phyloP scores from a whole-genome alignment of 2,329 filamentous ascomycete species.

The Fusarium begoniae region DNA sequence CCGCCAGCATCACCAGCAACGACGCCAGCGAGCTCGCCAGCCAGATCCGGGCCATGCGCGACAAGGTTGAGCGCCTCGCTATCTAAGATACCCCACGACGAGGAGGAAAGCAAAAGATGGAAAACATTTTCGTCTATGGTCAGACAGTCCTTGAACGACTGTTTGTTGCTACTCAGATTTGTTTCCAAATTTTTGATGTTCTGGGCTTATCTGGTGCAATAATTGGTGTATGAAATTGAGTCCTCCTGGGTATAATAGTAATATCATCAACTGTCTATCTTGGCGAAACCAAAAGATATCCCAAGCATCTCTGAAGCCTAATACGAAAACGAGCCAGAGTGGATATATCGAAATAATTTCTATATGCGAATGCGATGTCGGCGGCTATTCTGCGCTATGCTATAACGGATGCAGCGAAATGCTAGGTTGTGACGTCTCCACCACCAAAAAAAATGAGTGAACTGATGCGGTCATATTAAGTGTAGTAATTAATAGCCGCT shows the following conservation, averaged over 20 bases:
- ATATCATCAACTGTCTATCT: slow-evolving; percentile 38
- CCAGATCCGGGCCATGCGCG: slow-evolving; percentile 89
- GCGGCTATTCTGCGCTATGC: slow-evolving; percentile 18
- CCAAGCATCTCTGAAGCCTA: background rate
- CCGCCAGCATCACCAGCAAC: slow-evolving; percentile 89
- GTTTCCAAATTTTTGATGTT: slow-evolving; percentile 19
- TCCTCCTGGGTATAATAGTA: slow-evolving; percentile 25
- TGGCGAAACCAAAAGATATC: slow-evolving; percentile 10
- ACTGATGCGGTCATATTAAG: slow-evolving; percentile 38
- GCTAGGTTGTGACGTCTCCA: slow-evolving; percentile 40
- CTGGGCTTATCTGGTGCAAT: slow-evolving; percentile 11
- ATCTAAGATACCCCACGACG: slow-evolving; percentile 68
- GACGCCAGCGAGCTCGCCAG: slow-evolving; percentile 86
- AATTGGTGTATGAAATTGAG: slow-evolving; percentile 30
- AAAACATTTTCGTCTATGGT: slow-evolving; percentile 18
- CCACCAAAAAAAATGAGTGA: slow-evolving; percentile 5
- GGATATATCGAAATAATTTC: slow-evolving; percentile 18
- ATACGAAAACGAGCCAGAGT: slow-evolving; percentile 37
- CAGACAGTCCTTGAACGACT: background rate
- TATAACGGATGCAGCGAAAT: slow-evolving; percentile 21
- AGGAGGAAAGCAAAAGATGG: slow-evolving; percentile 31
- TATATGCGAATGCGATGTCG: slow-evolving; percentile 38
- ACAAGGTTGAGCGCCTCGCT: slow-evolving; percentile 95
- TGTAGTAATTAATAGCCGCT: slow-evolving; percentile 24
- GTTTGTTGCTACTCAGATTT: slow-evolving; percentile 19